Evolutionary conservation across 768 basidiomycete species (phyloP), one percentile per base, ranked within the genome.

Genomic region (Leccinum obscurum): DNA sequence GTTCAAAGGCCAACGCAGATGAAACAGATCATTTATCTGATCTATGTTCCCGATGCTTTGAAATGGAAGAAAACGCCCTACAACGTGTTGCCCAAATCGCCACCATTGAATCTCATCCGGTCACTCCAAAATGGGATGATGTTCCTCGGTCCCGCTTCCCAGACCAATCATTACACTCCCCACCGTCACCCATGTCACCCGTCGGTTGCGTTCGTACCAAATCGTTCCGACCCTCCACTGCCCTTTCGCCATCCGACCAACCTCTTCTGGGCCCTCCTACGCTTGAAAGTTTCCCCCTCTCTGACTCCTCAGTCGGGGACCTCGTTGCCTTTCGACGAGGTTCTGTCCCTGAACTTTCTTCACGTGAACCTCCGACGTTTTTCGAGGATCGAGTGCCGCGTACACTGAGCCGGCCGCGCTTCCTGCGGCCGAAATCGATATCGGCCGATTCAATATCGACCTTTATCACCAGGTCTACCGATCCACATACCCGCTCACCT

Each of bases 61-160:
- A 89, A 56, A 80, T 92, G 17, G 91, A 93, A 70, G 85, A 88
- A 65, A 80, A 83, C 56, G 86, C 88, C 28, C 73, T 92, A 41
- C 76, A 77, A 44, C 80, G 88, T 37, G 90, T 92, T 54, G 88
- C 82, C 69, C 83, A 85, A 62, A 72, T 88, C 15, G 83, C 84
- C 14, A 39, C 63, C 20, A 41, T 7, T 20, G 64, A 61, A 54
- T 62, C 63, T 26, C 62, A 57, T 41, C 59, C 66, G 3, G 52
- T 60, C 32, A 41, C 57, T 50, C 32, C 37, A 34, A 62, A 57
- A 59, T 59, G 72, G 65, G 70, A 68, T 53, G 41, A 52, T 56
- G 32, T 46, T 17, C 20, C 59, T 52, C 63, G 15, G 30, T 52
- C 60, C 10, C 52, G 17, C 8, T 52, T 30, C 3, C 34, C 14